Evolutionary conservation across 106 monocot species (phyloP).

Genomic region (Platanthera guangdongensis): DNA sequence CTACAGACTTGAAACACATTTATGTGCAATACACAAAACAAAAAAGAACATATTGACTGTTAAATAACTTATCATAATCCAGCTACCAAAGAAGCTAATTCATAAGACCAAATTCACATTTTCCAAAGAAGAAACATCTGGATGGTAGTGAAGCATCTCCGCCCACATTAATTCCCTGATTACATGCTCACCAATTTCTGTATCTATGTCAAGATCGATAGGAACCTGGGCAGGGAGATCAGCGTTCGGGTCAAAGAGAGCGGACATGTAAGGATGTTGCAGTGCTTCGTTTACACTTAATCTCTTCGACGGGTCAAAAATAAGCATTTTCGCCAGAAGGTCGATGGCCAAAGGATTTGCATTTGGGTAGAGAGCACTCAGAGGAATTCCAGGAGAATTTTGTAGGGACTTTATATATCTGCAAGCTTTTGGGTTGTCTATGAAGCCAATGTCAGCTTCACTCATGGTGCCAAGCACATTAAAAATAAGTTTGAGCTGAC

Average conservation of each 20-base stretch:
- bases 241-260: conserved; percentile 54
- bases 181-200: conserved; percentile 49
- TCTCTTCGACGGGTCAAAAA: conserved; percentile 75
- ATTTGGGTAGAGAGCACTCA: conserved; percentile 38
- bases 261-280: conserved; percentile 66
- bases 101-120: not conserved
- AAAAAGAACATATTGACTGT: not conserved
- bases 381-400: conserved; percentile 46
- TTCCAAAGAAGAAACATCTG: conserved; percentile 27
- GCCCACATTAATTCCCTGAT: conserved; percentile 77
- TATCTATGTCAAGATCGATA: conserved; percentile 67
- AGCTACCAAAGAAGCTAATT: not conserved
- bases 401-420: conserved; percentile 66
- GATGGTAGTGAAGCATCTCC: conserved; percentile 78
- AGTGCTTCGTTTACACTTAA: conserved; percentile 74
- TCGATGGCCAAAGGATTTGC: conserved; percentile 73
- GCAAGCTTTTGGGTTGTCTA: conserved; percentile 75
- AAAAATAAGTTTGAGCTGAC: conserved; percentile 79
- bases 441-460: conserved; percentile 61
- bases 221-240: conserved; percentile 50
- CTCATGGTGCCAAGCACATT: conserved; percentile 71
- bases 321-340: conserved; percentile 60
- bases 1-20: not conserved
- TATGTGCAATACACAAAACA: not conserved
- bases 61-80: not conserved